Base-by-base conservation (phyloP, 2,329 filamentous ascomycete genomes). In the Pestalotiopsis sp. region DNA sequence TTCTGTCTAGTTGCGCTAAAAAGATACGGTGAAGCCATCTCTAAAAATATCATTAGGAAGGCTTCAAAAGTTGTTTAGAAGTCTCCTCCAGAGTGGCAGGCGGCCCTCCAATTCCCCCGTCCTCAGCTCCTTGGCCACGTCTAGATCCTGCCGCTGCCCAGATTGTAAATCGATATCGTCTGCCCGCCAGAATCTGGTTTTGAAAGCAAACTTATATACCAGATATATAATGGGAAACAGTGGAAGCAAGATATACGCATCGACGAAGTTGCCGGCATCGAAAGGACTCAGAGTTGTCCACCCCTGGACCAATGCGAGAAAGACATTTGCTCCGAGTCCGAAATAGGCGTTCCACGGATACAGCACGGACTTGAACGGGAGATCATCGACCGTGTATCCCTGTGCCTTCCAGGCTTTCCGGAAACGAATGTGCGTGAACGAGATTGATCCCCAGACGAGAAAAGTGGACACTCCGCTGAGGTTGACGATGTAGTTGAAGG, bases 371-470 rank as follows among this genome's bases (percentile, higher is more conserved):
- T 81, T 77, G 76, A 87, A 91, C 0, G 88, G 88, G 11, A 91
- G 78, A 62, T 86, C 84, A 17, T 81, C 80, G 26, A 84, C 76
- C 38, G 77, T 80, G 67, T 89, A 83, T 1, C 88, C 88, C 74
- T 92, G 89, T 0, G 77, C 79, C 10, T 77, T 74, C 89, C 89
- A 91, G 0, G 89, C 91, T 10, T 83, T 77, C 40, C 91, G 89
- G 77, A 94, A 93, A 26, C 90, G 89, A 69, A 93, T 89, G 73
- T 93, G 91, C 3, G 88, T 91, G 72, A 92, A 86, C 30, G 85
- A 89, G 72, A 93, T 93, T 48, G 85, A 85, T 2, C 83, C 91
- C 91, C 91, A 93, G 56, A 92, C 91, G 2, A 93, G 76, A 74
- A 93, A 93, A 0, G 90, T 92, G 48, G 89, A 89, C 1, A 92